A percentile compares a stretch with the other conserved stretches of the same genome.
Conservation (phyloP, 1,139 yeast species). For the Kodamaea sp. region DNA sequence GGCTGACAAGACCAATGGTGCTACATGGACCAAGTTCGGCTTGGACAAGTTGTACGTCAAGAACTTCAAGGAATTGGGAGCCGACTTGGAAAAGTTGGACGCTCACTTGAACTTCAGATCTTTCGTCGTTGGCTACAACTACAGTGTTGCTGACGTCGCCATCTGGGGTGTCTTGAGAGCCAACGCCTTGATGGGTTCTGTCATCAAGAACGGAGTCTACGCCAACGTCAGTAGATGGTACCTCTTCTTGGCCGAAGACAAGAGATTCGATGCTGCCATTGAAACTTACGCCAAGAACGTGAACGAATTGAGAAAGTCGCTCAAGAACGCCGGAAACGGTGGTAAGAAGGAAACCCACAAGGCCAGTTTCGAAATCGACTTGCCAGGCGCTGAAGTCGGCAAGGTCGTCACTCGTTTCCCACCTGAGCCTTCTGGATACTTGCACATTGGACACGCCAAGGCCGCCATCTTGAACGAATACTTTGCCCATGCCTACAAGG, state of each 20-base stretch:
- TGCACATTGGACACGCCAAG: conserved; percentile 93
- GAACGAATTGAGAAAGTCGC: conserved; percentile 71
- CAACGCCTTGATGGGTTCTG: conserved; percentile 89
- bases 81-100: conserved; percentile 78
- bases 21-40: conserved; percentile 71
- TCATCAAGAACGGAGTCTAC: conserved; percentile 80
- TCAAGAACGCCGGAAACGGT: conserved; percentile 55
- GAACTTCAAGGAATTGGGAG: conserved; percentile 84
- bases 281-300: conserved; percentile 68
- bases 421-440: conserved; percentile 87
- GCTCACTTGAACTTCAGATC: conserved; percentile 84
- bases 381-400: conserved; percentile 88
- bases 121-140: conserved; percentile 65
- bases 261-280: conserved; percentile 68
- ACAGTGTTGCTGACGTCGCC: conserved; percentile 79
- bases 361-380: conserved; percentile 91
- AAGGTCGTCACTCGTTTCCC: conserved; percentile 98
- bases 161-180: conserved; percentile 94
- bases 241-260: conserved; percentile 67
- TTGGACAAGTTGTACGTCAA: conserved; percentile 69
- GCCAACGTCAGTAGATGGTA: conserved; percentile 94
- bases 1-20: conserved; percentile 32
- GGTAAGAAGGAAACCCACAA: conserved; percentile 78
- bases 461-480: conserved; percentile 95
- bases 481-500: conserved; percentile 91